Evolutionary conservation across 1,284 basidiomycete species (phyloP), one percentile per base, ranked within the genome.

Genomic region (Omphalotus olearius): DNA sequence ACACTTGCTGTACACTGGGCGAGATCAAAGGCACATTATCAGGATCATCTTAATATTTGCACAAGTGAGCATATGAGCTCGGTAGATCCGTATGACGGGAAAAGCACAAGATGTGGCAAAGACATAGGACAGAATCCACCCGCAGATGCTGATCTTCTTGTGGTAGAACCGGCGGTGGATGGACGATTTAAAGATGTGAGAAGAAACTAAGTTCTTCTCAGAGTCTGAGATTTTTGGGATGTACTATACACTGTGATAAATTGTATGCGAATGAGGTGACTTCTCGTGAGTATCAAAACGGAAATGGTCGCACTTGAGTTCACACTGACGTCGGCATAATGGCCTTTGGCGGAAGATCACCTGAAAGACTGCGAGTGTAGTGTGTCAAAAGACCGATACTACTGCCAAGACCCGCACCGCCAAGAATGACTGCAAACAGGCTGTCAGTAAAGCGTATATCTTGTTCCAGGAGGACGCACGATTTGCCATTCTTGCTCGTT

Each of bases 31-130:
- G 66, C 59, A 16, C 82, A 82, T 56, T 83, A 82, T 59, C 69
- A 73, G 52, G 81, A 87, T 56, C 79, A 83, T 30, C 68, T 91
- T 55, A 72, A 75, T 46, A 70, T 90, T 18, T 73, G 80, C 2
- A 71, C 72, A 48, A 73, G 78, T 43, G 88, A 93, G 63, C 85
- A 93, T 62, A 92, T 93, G 90, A 82, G 79, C 55, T 63, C 62
- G 4, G 82, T 93, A 0, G 91, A 94, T 64, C 75, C 76, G 45
- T 87, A 82, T 59, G 80, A 92, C 59, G 87, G 90, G 46, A 66
- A 68, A 39, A 69, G 64, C 45, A 66, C 70, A 18, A 69, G 75
- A 30, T 66, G 59, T 47, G 73, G 73, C 25, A 55, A 64, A 28
- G 57, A 60, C 46, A 57, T 55, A 30, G 58, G 60, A 28, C 55